phyloP scores from a whole-genome alignment of 139 green algal species.

The Picochlorum sp. region DNA sequence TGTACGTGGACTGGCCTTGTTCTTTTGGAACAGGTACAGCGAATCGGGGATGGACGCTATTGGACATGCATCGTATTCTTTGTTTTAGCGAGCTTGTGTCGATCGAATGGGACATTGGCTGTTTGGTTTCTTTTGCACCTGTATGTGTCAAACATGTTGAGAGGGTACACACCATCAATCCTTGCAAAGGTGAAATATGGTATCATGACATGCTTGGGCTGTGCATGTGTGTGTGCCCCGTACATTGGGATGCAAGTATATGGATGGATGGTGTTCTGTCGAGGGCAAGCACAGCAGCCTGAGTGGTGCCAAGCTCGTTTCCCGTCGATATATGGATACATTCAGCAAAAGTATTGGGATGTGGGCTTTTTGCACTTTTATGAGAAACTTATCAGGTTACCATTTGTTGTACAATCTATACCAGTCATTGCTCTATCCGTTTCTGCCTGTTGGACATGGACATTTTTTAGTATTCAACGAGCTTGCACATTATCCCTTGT shows the following conservation, averaged over 20 bases:
- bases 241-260: conserved; percentile 26
- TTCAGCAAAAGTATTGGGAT: conserved; percentile 82
- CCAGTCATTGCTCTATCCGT: conserved; percentile 21
- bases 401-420: conserved; percentile 15
- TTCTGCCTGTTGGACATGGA: conserved; percentile 16
- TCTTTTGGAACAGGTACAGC: conserved; percentile 13
- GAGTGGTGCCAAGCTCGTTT: conserved; percentile 51
- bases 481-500: conserved; percentile 13
- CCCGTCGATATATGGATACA: conserved; percentile 65
- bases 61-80: conserved; percentile 4
- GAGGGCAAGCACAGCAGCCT: conserved; percentile 1
- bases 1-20: conserved; percentile 50
- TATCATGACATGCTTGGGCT: neutral
- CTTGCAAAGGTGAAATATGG: neutral
- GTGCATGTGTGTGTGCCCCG: conserved; percentile 7
- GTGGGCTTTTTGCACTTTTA: conserved; percentile 74
- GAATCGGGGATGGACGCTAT: conserved; percentile 3
- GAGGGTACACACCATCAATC: neutral
- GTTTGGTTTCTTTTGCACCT: conserved; percentile 28
- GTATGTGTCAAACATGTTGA: neutral
- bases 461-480: conserved; percentile 16
- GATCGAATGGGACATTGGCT: conserved; percentile 51
- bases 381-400: conserved; percentile 32
- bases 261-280: conserved; percentile 36
- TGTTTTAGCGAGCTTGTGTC: conserved; percentile 23